Percentiles rank a stretch among this genome's conserved stretches.
Evolutionary conservation across 129 eudicot genomes (phyloP).

Genomic region (Lonicera japonica): DNA sequence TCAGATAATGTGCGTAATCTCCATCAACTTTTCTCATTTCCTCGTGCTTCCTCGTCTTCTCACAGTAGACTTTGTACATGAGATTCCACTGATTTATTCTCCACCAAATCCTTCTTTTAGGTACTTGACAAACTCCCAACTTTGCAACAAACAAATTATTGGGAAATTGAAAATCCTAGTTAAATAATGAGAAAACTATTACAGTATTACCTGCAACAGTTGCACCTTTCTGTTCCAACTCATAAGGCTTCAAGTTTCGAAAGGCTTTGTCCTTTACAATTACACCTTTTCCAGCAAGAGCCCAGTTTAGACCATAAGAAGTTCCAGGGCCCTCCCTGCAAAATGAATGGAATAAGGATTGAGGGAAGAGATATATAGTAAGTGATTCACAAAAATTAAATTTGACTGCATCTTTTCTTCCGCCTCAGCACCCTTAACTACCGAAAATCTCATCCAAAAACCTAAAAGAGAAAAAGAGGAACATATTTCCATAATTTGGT

Average conservation of each 20-base stretch:
- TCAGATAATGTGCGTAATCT: too few relatives aligned
- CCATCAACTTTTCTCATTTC: too few relatives aligned
- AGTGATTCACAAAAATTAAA: neutral
- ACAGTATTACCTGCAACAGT: constrained; percentile 17
- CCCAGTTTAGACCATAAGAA: constrained; percentile 27
- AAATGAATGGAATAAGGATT: neutral
- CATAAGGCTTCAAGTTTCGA: constrained; percentile 24
- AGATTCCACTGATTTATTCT: too few relatives aligned
- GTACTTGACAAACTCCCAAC: too few relatives aligned
- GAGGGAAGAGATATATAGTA: neutral
- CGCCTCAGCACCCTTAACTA: too few relatives aligned
- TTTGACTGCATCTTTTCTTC: neutral
- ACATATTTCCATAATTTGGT: too few relatives aligned
- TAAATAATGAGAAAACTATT: neutral
- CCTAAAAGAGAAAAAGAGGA: too few relatives aligned
- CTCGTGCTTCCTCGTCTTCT: too few relatives aligned
- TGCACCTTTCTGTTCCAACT: constrained; percentile 29
- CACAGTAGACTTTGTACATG: too few relatives aligned
- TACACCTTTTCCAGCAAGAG: constrained; percentile 30
- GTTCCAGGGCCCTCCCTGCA: constrained; percentile 22
- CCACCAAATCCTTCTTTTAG: too few relatives aligned
- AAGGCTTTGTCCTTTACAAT: constrained; percentile 27
- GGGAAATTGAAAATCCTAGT: neutral
- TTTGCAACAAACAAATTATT: too few relatives aligned
- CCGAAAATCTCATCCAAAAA: too few relatives aligned